Evolutionary conservation across 2,329 filamentous ascomycete species (phyloP).

Genomic region (Tolypocladium endophyticum): DNA sequence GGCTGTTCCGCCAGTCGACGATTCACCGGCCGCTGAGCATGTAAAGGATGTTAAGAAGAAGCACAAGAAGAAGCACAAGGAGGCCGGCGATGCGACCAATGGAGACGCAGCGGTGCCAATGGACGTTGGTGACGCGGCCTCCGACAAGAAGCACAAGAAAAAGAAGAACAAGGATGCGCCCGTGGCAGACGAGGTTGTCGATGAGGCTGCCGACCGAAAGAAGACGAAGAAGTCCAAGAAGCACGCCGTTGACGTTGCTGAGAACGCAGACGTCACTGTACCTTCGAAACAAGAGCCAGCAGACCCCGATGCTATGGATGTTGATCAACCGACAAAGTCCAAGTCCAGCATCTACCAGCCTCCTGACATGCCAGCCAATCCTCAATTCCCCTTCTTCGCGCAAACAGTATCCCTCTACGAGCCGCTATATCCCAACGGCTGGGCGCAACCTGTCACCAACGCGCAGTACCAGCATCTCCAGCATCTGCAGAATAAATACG

Average conservation of each 20-base stretch:
- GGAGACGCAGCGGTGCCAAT: constrained; percentile 8
- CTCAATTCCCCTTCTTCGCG: constrained; percentile 61
- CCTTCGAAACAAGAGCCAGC: constrained; percentile 6
- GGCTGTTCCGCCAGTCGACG: constrained; percentile 8
- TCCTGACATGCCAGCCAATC: constrained; percentile 25
- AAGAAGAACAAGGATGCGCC: constrained; percentile 15
- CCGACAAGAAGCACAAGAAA: constrained; percentile 19
- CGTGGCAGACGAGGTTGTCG: background rate
- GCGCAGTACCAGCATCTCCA: constrained; percentile 65
- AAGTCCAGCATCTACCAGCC: constrained; percentile 25
- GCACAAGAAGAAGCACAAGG: constrained; percentile 18
- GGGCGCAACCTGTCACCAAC: constrained; percentile 58
- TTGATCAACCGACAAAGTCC: constrained; percentile 20
- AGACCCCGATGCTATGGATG: constrained; percentile 27
- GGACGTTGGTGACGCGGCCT: constrained; percentile 5
- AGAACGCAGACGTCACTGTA: constrained; percentile 8
- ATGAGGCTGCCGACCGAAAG: constrained; percentile 14
- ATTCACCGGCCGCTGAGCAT: background rate
- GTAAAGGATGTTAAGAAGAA: constrained; percentile 4
- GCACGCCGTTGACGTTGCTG: constrained; percentile 15
- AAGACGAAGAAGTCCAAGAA: constrained; percentile 22
- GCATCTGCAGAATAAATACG: constrained; percentile 67
- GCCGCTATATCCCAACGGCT: constrained; percentile 60
- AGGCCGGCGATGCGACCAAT: constrained; percentile 10
- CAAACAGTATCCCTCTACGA: constrained; percentile 76